Base-by-base conservation (phyloP, 2,329 filamentous ascomycete genomes). In the Aspergillus persii region DNA sequence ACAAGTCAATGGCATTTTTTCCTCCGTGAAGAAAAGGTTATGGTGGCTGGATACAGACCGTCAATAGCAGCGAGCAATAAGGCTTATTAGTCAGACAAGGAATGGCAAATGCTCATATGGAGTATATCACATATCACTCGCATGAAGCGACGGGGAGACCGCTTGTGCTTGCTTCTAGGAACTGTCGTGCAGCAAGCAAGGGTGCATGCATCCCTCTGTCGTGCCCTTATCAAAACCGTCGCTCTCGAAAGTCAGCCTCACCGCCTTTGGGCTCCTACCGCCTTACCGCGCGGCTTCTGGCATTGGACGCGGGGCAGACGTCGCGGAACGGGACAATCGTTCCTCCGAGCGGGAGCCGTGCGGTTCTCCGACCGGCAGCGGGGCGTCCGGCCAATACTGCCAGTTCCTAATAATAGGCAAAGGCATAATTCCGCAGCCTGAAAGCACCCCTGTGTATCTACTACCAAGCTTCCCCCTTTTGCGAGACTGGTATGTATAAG, bases 1-100 rank as follows among this genome's bases (percentile, higher is more conserved):
- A 76, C 76, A 77, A 29, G 74, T 76, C 57, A 77, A 69, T 60
- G 75, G 69, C 75, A 77, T 77, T 18, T 62, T 67, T 64, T 15
- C 36, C 15, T 2, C 15, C 36, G 11, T 41, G 15, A 41, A 41
- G 15, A 41, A 41, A 41, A 15, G 36, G 4, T 15, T 41, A 15
- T 41, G n/a, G 36, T n/a, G 15, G 15, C 36, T 41, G 36, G 36
- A n/a, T 41, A 52, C 48, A 36, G 9, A 30, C 46, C 48, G 57
- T 59, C 49, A 49, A 59, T 56, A 15, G 44, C 41, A 46, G 15
- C 8, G n/a, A 8, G 15, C 18, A 50, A 50, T 15, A 29, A 50
- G 15, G 15, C 18, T 31, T 51, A 18, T 48, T 36, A 53, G 39
- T 57, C n/a, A 44, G 50, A 36, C 50, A 56, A 54, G 39, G 30